Conservation (phyloP, 352 stramenopile species). For the Aphanomyces cochlioides region DNA sequence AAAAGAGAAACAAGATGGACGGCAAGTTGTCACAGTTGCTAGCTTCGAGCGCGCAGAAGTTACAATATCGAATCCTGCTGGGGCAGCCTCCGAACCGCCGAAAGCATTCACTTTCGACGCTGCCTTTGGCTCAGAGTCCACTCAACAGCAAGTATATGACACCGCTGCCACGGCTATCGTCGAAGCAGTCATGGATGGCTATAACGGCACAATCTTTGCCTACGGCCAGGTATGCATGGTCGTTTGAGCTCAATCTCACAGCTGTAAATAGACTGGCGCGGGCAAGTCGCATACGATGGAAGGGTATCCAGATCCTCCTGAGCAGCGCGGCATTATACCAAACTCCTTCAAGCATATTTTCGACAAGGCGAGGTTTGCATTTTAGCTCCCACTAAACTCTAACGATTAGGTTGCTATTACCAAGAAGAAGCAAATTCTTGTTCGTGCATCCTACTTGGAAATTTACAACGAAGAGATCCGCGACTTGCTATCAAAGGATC, state of each 20-base stretch:
- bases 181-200: conserved; percentile 85
- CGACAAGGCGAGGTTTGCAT: conserved; percentile 55
- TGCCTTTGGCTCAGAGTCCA: conserved; percentile 90
- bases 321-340: conserved; percentile 93
- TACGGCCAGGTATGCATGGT: conserved; percentile 79
- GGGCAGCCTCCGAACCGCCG: conserved; percentile 59
- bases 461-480: conserved; percentile 98
- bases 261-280: conserved; percentile 40
- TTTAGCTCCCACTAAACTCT: not conserved
- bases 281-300: conserved; percentile 91
- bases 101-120: conserved; percentile 98
- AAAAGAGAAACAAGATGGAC: conserved; percentile 93
- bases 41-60: conserved; percentile 90
- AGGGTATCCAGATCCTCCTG: conserved; percentile 80
- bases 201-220: conserved; percentile 95
- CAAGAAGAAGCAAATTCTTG: conserved; percentile 89
- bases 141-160: conserved; percentile 93
- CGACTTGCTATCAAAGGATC: conserved; percentile 87
- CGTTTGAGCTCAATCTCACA: not conserved
- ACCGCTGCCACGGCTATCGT: conserved; percentile 87
- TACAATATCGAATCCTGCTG: conserved; percentile 81
- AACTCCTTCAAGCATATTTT: conserved; percentile 96
- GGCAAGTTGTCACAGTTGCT: conserved; percentile 70
- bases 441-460: conserved; percentile 94
- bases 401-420: conserved; percentile 39